A percentile compares a stretch with the other conserved stretches of the same genome.
These are phyloP conservation scores for Ganoderma sp. DNA, from an alignment of 1,284 basidiomycete genomes.

Conservation along the genomic window DNA sequence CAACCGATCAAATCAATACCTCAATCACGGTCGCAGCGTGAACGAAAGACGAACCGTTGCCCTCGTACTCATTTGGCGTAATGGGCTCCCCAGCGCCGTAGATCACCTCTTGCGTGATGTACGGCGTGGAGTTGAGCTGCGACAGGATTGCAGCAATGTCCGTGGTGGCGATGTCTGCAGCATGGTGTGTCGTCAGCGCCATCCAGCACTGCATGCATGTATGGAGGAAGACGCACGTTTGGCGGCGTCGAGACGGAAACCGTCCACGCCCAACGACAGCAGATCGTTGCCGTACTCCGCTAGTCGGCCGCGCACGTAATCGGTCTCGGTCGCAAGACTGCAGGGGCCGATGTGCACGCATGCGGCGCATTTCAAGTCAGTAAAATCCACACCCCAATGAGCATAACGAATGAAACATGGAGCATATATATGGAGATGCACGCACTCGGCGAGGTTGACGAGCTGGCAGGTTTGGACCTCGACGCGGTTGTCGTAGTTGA, in stretches of 20 bases:
- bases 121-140: conserved; percentile 49
- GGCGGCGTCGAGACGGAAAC: conserved; percentile 69
- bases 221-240: conserved; percentile 54
- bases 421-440: conserved; percentile 9
- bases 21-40: background rate
- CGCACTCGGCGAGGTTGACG: conserved; percentile 62
- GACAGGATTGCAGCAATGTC: conserved; percentile 62
- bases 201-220: background rate
- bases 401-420: background rate
- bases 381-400: background rate
- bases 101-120: conserved; percentile 67
- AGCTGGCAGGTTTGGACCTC: conserved; percentile 70
- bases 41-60: conserved; percentile 48
- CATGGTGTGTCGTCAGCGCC: background rate
- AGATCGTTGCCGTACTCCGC: conserved; percentile 67
- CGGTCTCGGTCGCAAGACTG: conserved; percentile 65
- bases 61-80: conserved; percentile 59
- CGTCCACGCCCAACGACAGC: conserved; percentile 65
- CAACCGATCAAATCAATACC: background rate
- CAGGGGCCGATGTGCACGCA: background rate
- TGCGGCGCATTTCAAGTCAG: background rate
- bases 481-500: conserved; percentile 55
- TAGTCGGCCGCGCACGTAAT: conserved; percentile 58
- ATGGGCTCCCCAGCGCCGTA: conserved; percentile 59
- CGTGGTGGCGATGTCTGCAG: conserved; percentile 55